phyloP scores from a whole-genome alignment of 225 moss, liverwort and hornwort genomes.

The Bryoerythrophyllum caledonicum region DNA sequence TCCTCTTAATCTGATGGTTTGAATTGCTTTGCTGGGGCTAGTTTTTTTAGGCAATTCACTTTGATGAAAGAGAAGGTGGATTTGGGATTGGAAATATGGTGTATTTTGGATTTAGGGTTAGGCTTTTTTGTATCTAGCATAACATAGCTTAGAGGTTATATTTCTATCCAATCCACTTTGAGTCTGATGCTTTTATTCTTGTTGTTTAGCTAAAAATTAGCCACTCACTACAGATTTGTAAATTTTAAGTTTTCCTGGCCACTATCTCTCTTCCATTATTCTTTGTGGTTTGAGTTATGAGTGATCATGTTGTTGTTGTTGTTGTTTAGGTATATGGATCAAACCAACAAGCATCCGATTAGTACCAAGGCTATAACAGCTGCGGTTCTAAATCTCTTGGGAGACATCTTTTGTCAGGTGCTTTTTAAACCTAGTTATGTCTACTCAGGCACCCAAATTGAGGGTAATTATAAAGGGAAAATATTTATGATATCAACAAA shows the following conservation, averaged over 20 bases:
- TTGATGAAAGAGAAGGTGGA: neutral
- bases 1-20: too few relatives aligned
- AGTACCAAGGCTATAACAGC: slow-evolving; percentile 53
- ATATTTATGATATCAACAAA: neutral
- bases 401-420: slow-evolving; percentile 66
- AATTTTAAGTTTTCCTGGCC: too few relatives aligned
- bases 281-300: neutral
- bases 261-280: too few relatives aligned
- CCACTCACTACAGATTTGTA: too few relatives aligned
- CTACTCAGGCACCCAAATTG: neutral
- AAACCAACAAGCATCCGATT: slow-evolving; percentile 41
- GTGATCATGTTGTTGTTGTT: neutral
- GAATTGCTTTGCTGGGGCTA: too few relatives aligned
- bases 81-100: neutral
- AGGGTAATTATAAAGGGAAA: neutral
- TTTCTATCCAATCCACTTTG: too few relatives aligned
- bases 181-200: too few relatives aligned
- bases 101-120: slow-evolving; percentile 4
- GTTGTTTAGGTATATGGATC: slow-evolving; percentile 51
- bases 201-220: too few relatives aligned
- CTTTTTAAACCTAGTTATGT: neutral
- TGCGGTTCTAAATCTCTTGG: slow-evolving; percentile 54
- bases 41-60: too few relatives aligned
- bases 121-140: neutral
- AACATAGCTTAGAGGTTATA: too few relatives aligned